Conservation (phyloP, 2,329 filamentous ascomycete species). For the Colletotrichum tropicale region DNA sequence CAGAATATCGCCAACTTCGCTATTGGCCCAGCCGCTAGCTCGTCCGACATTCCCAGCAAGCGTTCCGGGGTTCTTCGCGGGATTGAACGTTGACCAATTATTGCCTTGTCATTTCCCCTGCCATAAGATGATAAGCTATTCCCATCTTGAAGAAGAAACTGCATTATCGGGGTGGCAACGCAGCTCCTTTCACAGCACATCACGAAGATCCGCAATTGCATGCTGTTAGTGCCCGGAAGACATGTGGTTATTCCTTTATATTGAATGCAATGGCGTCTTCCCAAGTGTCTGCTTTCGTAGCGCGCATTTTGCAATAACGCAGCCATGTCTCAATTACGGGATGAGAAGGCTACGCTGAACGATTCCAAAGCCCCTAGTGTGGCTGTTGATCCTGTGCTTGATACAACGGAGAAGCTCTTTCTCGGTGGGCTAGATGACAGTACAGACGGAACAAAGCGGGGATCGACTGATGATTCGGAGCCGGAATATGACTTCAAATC, state of each 20-base stretch:
- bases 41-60: neutral
- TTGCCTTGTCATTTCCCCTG: neutral
- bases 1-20: neutral
- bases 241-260: neutral
- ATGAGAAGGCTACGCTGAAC: neutral
- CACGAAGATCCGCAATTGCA: conserved; percentile 14
- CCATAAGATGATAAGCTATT: neutral
- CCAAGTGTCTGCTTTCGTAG: neutral
- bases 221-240: neutral
- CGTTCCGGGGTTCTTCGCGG: neutral
- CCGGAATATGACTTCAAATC: conserved; percentile 16
- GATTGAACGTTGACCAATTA: neutral
- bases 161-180: neutral
- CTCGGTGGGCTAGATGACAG: neutral
- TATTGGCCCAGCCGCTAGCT: neutral
- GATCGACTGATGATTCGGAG: neutral
- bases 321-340: neutral
- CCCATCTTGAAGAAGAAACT: neutral
- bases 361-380: neutral
- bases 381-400: neutral
- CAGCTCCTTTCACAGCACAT: neutral
- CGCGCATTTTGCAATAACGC: neutral
- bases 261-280: neutral
- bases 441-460: neutral
- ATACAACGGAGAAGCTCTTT: conserved; percentile 1